Base-by-base conservation (phyloP, 2,329 filamentous ascomycete genomes). In the Colletotrichum sp. region DNA sequence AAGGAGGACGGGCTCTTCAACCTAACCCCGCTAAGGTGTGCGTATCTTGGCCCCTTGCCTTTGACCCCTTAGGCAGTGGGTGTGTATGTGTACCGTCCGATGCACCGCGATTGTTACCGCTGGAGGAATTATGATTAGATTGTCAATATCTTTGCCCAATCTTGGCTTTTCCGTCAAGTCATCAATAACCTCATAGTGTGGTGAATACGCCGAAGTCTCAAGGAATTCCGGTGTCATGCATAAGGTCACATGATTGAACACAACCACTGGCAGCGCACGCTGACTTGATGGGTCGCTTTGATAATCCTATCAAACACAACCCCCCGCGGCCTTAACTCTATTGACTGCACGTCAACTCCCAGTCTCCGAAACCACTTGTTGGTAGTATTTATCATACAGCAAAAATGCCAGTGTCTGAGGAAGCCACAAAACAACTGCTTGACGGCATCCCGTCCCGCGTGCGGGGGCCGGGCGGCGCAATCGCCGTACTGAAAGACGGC, bases 401-500 rank as follows among this genome's bases (percentile, higher is more conserved):
- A 6, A 25, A 12, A 25, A 66, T 66, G 64, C 36, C 64, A 18
- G 13, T 52, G 6, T 34, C 64, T 7, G 36, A 52, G 27, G 22
- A 66, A 28, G 25, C 8, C 64, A 28, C 39, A 12, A 12, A 18
- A 18, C 25, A 34, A 28, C 8, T 28, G 18, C 64, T 66, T 9
- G 27, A 66, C 5, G 34, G 27, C 5, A 25, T 66, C 12, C 64
- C 64, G 7, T 43, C 64, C 34, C 64, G 36, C 36, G 39, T 77
- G 70, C 81, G 84, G 27, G 86, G 86, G 12, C 85, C 86, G 6
- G 87, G 86, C 13, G 86, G 86, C 66, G 84, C 84, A 2, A 76
- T 85, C 12, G 86, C 86, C 1, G 80, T 88, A 15, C 61, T 88
- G 25, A 82, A 86, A 74, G 80, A 88, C 83, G 86, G 86, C 76